Conservation (phyloP, 164 flowering plant genomes). For the Sextonia rubra region DNA sequence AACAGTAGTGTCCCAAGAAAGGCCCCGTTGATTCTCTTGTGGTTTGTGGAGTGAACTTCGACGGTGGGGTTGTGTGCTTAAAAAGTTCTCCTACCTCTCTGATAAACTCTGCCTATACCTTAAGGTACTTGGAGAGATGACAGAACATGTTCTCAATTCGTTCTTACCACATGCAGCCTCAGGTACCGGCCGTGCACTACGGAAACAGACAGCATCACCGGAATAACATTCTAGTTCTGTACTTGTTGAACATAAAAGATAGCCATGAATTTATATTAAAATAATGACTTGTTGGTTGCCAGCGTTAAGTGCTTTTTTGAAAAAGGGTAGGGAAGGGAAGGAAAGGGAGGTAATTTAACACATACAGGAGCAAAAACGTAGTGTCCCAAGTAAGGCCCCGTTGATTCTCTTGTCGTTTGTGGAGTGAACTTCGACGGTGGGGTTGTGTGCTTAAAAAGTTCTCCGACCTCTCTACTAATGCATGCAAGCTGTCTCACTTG, state of each 20-base stretch:
- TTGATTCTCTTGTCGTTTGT: not conserved
- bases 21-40: not conserved
- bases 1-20: not conserved
- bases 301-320: not conserved
- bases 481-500: slow-evolving; percentile 9
- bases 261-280: no score
- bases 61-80: not conserved
- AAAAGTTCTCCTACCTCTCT: not conserved
- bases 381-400: not conserved
- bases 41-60: not conserved
- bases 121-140: no score
- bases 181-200: no score
- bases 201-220: no score
- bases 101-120: no score
- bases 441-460: not conserved
- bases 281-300: not conserved
- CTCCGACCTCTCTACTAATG: not conserved
- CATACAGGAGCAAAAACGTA: not conserved
- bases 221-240: no score
- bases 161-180: no score
- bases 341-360: not conserved
- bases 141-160: no score
- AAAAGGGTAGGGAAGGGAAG: no score
- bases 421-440: not conserved
- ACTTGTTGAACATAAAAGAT: no score